Base-by-base conservation (phyloP, 345 rosid species). In the Trapa bicornis region DNA sequence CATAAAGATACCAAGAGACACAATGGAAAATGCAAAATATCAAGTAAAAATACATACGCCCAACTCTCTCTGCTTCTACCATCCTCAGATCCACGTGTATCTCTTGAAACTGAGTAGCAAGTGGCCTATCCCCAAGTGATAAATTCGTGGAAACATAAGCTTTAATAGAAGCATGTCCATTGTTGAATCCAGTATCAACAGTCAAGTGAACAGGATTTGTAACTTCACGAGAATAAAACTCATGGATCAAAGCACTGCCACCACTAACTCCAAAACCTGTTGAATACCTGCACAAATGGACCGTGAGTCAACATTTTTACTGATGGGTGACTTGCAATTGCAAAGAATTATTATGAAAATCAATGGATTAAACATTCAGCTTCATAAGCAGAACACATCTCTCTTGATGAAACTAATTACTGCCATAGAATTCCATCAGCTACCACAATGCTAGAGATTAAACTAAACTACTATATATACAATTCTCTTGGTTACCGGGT, bases 31-130 rank as follows among this genome's bases (percentile, higher is more conserved):
- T 63, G 65, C 41, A 37, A n/a, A 1, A 8, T 4, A 43, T 0
- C 54, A 62, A 3, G 13, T 7, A 45, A 13, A 45, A 45, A 74
- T 64, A 74, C 97, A 73, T 83, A 91, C 99, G 89, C 83, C 96
- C 99, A 67, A 95, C 83, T 70, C 89, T 87, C 77, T 89, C 99
- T 37, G 97, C 99, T 74, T 94, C 99, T 65, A 84, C 78, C 96
- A 89, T 91, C 33, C 91, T 87, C 68, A 91, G 93, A 86, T 95
- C 99, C 72, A 89, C 79, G 68, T 96, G 96, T 75, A 91, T 84
- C 86, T 89, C 99, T 79, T 89, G 96, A 75, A 95, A 95, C 57
- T 91, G 97, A 48, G 96, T 96, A 63, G 96, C 97, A 60, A 95
- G 86, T 6, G 80, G 96, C 61, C 75, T 79, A 75, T 89, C 97